Percentiles rank a stretch among this genome's conserved stretches.
These are phyloP conservation scores for Neoboletus brunneissimus DNA, from an alignment of 768 basidiomycete genomes.

Conservation along the genomic window DNA sequence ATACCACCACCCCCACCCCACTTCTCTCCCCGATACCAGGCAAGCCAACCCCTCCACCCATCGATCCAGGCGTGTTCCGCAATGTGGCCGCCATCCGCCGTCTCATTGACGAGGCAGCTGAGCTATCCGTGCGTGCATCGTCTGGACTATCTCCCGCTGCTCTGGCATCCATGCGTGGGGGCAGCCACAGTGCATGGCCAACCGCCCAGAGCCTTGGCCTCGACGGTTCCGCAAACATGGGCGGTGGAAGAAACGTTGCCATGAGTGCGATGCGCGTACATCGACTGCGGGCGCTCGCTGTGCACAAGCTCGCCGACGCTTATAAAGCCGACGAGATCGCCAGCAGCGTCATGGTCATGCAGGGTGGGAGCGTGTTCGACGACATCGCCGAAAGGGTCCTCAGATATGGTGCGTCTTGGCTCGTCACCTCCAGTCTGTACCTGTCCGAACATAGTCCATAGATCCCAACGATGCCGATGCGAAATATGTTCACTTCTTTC, in stretches of 20 bases:
- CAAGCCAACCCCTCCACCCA: constrained; percentile 77
- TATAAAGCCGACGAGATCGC: constrained; percentile 90
- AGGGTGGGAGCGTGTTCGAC: constrained; percentile 88
- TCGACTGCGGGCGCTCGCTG: constrained; percentile 73
- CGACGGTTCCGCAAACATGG: constrained; percentile 50
- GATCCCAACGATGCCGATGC: constrained; percentile 79
- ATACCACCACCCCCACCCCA: constrained; percentile 34
- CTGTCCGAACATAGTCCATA: constrained; percentile 25
- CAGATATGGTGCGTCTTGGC: constrained; percentile 49
- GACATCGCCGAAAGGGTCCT: constrained; percentile 89
- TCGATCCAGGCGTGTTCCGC: constrained; percentile 85
- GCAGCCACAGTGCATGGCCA: constrained; percentile 52
- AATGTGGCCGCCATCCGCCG: constrained; percentile 71
- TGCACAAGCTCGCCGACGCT: constrained; percentile 82
- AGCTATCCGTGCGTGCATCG: constrained; percentile 82
- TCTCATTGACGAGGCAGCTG: constrained; percentile 87
- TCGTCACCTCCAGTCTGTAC: not conserved
- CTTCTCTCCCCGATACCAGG: constrained; percentile 57
- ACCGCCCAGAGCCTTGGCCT: constrained; percentile 62
- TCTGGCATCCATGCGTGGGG: constrained; percentile 59
- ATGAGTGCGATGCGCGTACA: constrained; percentile 88
- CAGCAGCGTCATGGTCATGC: constrained; percentile 93
- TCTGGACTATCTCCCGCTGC: constrained; percentile 79
- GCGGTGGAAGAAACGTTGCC: constrained; percentile 66
- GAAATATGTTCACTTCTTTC: constrained; percentile 90